These are phyloP conservation scores for Haemoproteus tartakovskyi DNA, from an alignment of 169 alveolate species.

Conservation along the genomic window DNA sequence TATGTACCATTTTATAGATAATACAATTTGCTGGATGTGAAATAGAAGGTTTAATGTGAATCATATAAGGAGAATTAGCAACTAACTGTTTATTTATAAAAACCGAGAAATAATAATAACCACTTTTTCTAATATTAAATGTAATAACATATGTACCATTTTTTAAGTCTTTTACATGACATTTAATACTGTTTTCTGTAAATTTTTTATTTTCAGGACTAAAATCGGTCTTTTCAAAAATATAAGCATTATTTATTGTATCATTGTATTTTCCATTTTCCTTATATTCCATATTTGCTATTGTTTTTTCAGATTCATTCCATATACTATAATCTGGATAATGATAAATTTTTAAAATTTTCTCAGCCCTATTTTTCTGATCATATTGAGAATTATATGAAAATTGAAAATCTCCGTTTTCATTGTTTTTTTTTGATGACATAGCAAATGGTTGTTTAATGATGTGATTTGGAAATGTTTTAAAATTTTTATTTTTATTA, in stretches of 20 bases:
- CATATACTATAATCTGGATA: too few relatives aligned
- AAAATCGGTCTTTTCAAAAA: neutral
- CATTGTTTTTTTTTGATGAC: too few relatives aligned
- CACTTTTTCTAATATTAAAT: constrained; percentile 15
- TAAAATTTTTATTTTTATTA: too few relatives aligned
- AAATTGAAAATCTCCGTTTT: too few relatives aligned
- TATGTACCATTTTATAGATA: constrained; percentile 9
- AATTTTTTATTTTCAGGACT: constrained; percentile 14
- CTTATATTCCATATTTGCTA: neutral
- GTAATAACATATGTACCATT: constrained; percentile 57
- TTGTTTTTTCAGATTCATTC: constrained; percentile 5
- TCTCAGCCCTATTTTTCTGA: too few relatives aligned
- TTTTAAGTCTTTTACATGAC: constrained; percentile 27
- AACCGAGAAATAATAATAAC: constrained; percentile 33
- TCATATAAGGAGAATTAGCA: constrained; percentile 32
- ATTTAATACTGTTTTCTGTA: constrained; percentile 8
- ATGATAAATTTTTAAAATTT: neutral
- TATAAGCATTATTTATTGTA: constrained; percentile 27
- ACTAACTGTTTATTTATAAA: constrained; percentile 25
- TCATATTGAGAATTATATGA: too few relatives aligned
- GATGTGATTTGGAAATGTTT: too few relatives aligned
- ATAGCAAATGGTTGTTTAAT: too few relatives aligned
- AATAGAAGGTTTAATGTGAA: constrained; percentile 22
- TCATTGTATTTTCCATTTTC: constrained; percentile 4
- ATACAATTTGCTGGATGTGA: constrained; percentile 43